These are phyloP conservation scores for Monascus purpureus DNA, from an alignment of 495 filamentous ascomycete species.

Conservation along the genomic window DNA sequence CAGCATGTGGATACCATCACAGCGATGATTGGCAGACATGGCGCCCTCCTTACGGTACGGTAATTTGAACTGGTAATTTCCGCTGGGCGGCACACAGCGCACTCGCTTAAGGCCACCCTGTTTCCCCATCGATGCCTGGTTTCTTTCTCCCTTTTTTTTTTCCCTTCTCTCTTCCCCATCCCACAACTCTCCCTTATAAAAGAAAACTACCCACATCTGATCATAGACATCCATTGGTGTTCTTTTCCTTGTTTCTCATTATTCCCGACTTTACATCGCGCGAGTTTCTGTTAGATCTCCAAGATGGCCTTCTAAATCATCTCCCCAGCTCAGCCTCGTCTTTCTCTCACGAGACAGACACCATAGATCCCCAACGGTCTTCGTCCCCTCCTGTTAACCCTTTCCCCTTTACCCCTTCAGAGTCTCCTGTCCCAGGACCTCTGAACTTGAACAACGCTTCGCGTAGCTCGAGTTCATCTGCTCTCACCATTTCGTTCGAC, in stretches of 20 bases:
- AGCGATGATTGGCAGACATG: too few relatives aligned
- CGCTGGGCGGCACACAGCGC: too few relatives aligned
- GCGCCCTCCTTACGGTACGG: too few relatives aligned
- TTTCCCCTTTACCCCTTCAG: slow-evolving; percentile 28
- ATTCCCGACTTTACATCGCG: not conserved
- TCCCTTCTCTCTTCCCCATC: slow-evolving; percentile 2
- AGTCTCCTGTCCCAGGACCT: slow-evolving; percentile 36
- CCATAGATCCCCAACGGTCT: slow-evolving; percentile 30
- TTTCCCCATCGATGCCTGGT: slow-evolving; percentile 26
- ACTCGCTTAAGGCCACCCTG: too few relatives aligned
- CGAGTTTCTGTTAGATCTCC: slow-evolving; percentile 1
- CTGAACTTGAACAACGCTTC: slow-evolving; percentile 41
- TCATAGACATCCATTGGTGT: slow-evolving; percentile 1
- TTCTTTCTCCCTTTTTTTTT: slow-evolving; percentile 5
- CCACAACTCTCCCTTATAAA: slow-evolving; percentile 1
- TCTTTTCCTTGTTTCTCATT: not conserved
- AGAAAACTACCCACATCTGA: not conserved
- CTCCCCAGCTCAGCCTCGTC: slow-evolving; percentile 18
- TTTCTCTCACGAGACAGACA: slow-evolving; percentile 36
- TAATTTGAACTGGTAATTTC: too few relatives aligned
- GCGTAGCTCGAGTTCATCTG: slow-evolving; percentile 38
- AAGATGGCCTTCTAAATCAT: slow-evolving; percentile 41
- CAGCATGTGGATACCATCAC: slow-evolving; percentile 11
- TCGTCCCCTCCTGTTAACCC: slow-evolving; percentile 8
- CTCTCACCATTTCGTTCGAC: slow-evolving; percentile 36